phyloP scores from a whole-genome alignment of 257 asterid genomes.

The Verbena officinalis region DNA sequence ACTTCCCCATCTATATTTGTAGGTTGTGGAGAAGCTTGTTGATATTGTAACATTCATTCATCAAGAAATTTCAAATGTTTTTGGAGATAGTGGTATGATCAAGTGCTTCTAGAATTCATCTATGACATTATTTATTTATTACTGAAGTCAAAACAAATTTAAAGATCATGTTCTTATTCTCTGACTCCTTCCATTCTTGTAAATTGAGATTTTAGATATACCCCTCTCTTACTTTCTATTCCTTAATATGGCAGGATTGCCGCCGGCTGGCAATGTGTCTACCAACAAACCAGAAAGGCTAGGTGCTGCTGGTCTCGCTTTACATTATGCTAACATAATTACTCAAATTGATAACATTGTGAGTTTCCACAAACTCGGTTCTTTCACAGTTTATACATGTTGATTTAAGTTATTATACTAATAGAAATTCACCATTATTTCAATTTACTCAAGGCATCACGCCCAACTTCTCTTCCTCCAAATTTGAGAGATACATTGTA shows the following conservation, averaged over 20 bases:
- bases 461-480: constrained; percentile 95
- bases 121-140: no score
- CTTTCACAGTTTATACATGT: not conserved
- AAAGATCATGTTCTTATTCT: constrained; percentile 19
- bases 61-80: constrained; percentile 79
- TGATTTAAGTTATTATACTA: not conserved
- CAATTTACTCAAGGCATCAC: constrained; percentile 63
- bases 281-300: constrained; percentile 67
- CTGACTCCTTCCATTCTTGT: not conserved
- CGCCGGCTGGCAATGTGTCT: constrained; percentile 50
- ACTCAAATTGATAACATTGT: constrained; percentile 91
- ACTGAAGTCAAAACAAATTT: not conserved
- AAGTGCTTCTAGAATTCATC: constrained; percentile 2
- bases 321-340: constrained; percentile 93
- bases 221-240: constrained; percentile 15
- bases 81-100: constrained; percentile 72
- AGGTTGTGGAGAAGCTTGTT: constrained; percentile 98
- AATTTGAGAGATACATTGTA: constrained; percentile 86
- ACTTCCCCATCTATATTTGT: constrained; percentile 21
- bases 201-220: not conserved
- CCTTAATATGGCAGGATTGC: constrained; percentile 51
- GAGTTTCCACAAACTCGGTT: constrained; percentile 35
- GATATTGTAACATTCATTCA: constrained; percentile 86
- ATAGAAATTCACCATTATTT: constrained; percentile 10
- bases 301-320: constrained; percentile 90